phyloP scores from a whole-genome alignment of 305 asterid genomes.

The Fraxinus greggii region DNA sequence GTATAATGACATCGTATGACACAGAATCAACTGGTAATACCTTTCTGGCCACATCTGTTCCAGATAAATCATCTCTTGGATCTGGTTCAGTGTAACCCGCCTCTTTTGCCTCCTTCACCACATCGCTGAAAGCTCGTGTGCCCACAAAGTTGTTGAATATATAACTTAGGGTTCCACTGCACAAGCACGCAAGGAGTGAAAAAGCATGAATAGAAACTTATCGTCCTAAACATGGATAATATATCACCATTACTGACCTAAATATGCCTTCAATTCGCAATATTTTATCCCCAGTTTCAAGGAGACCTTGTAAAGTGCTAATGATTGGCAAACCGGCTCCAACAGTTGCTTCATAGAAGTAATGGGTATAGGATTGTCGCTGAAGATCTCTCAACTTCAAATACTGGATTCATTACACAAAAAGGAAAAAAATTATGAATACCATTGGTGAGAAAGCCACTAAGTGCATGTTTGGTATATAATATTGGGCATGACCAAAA shows the following conservation, averaged over 20 bases:
- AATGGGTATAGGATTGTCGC: constrained; percentile 86
- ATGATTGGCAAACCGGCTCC: constrained; percentile 99
- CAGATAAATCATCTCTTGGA: constrained; percentile 97
- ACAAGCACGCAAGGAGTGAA: constrained; percentile 26
- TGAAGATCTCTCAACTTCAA: constrained; percentile 91
- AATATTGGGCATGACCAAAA: background rate
- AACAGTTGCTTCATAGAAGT: constrained; percentile 97
- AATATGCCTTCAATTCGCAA: constrained; percentile 86
- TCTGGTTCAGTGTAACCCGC: constrained; percentile 99
- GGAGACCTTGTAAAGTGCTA: constrained; percentile 88
- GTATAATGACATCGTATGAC: background rate
- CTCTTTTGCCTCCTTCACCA: constrained; percentile 84
- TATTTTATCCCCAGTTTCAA: constrained; percentile 97
- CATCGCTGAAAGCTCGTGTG: constrained; percentile 73
- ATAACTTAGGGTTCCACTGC: constrained; percentile 96
- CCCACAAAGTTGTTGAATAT: constrained; percentile 92
- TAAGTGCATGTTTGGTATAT: background rate
- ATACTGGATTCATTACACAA: constrained; percentile 48
- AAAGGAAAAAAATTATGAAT: background rate
- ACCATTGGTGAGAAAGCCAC: background rate
- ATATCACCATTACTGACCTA: constrained; percentile 49
- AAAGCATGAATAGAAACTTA: constrained; percentile 19
- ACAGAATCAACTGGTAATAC: constrained; percentile 36
- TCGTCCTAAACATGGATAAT: background rate
- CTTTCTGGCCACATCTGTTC: constrained; percentile 98